These are phyloP conservation scores for Vanderwaltozyma yarrowii DNA, from an alignment of 805 yeast species.

Conservation along the genomic window DNA sequence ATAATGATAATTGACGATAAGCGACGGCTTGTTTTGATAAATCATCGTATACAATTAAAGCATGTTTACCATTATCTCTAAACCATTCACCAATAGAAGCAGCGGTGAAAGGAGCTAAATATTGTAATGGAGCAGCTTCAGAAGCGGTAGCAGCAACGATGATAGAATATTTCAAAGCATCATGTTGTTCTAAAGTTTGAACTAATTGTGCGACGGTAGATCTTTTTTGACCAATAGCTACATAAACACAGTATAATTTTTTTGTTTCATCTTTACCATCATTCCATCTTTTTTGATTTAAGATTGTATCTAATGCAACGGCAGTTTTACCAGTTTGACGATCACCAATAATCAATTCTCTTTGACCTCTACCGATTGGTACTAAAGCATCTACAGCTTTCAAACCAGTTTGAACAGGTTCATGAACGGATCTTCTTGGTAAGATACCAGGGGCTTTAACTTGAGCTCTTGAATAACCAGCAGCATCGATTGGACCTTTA, in stretches of 20 bases:
- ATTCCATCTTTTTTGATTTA: slow-evolving; percentile 99
- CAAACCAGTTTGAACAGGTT: slow-evolving; percentile 99
- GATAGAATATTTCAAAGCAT: slow-evolving; percentile 95
- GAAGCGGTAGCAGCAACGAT: slow-evolving; percentile 99
- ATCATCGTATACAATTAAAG: slow-evolving; percentile 94
- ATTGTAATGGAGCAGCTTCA: slow-evolving; percentile 99
- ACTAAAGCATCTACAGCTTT: slow-evolving; percentile 98
- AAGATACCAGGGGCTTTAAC: slow-evolving; percentile 99
- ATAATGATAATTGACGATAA: slow-evolving; percentile 96
- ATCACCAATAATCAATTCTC: slow-evolving; percentile 99
- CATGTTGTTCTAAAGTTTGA: slow-evolving; percentile 96
- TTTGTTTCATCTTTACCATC: slow-evolving; percentile 87
- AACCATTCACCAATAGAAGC: slow-evolving; percentile 99
- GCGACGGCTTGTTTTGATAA: slow-evolving; percentile 99
- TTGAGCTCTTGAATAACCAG: slow-evolving; percentile 87
- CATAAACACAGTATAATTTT: slow-evolving; percentile 99
- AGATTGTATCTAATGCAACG: slow-evolving; percentile 95
- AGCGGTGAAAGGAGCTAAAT: slow-evolving; percentile 99
- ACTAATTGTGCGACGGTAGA: slow-evolving; percentile 99
- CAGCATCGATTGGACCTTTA: slow-evolving; percentile 93
- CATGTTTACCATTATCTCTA: slow-evolving; percentile 99
- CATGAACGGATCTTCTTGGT: slow-evolving; percentile 97
- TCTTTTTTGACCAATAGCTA: slow-evolving; percentile 99
- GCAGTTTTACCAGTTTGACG: slow-evolving; percentile 99
- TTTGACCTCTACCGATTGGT: slow-evolving; percentile 99